These are phyloP conservation scores for Plantago major DNA, from an alignment of 257 asterid species.

Conservation along the genomic window DNA sequence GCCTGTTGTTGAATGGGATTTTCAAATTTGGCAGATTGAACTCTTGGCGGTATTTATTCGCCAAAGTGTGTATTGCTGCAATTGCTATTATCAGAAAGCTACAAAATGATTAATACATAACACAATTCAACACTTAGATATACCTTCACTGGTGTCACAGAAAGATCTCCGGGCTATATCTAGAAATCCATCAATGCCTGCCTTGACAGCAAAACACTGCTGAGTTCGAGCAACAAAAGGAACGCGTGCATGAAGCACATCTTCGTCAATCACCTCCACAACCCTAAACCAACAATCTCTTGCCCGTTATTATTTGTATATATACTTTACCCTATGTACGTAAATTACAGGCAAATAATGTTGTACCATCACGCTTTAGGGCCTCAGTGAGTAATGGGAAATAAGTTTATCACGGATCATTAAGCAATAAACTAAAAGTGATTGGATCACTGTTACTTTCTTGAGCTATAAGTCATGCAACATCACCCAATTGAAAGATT, in stretches of 20 bases:
- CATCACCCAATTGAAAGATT: too few species aligned
- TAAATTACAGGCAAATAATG: constrained; percentile 13
- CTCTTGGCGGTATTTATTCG: constrained; percentile 80
- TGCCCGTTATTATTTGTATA: constrained; percentile 8
- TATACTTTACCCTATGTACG: constrained; percentile 6
- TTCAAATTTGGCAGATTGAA: constrained; percentile 79
- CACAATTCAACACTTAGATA: constrained; percentile 17
- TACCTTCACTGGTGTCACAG: constrained; percentile 98
- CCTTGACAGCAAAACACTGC: constrained; percentile 97
- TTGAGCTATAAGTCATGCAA: constrained; percentile 9
- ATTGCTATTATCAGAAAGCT: constrained; percentile 29
- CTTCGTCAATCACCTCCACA: constrained; percentile 92
- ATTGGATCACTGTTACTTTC: constrained; percentile 6
- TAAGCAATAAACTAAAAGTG: constrained; percentile 1
- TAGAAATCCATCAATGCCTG: constrained; percentile 89
- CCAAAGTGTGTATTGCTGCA: constrained; percentile 90
- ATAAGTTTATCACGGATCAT: constrained; percentile 17
- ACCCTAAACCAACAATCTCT: constrained; percentile 43
- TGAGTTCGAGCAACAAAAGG: constrained; percentile 96
- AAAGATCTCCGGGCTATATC: constrained; percentile 94
- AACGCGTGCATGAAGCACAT: constrained; percentile 87
- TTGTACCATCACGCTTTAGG: constrained; percentile 15
- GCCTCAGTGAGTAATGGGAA: background rate
- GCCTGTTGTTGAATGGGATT: constrained; percentile 87
- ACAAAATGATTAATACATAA: constrained; percentile 24